phyloP scores from a whole-genome alignment of 1,284 basidiomycete species.

The Austroboletus niveus region DNA sequence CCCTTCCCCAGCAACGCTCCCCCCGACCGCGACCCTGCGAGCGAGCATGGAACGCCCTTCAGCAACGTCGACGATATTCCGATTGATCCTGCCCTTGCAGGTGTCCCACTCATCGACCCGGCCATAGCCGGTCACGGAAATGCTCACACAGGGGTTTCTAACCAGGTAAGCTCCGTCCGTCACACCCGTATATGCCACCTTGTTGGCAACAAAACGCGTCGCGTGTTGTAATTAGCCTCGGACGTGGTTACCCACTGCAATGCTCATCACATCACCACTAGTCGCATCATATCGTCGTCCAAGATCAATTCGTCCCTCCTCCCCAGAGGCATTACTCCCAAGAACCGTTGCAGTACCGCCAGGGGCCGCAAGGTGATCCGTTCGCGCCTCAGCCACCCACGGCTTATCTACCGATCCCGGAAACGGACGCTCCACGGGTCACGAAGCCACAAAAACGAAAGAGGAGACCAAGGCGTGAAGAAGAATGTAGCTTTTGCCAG shows the following conservation, averaged over 20 bases:
- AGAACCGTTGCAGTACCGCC: conserved; percentile 50
- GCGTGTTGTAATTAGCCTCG: conserved; percentile 40
- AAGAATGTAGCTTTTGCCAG: conserved; percentile 67
- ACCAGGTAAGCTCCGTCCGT: conserved; percentile 32
- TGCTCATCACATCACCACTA: conserved; percentile 25
- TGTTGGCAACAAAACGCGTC: conserved; percentile 44
- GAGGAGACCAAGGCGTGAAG: conserved; percentile 51
- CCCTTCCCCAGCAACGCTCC: conserved; percentile 52
- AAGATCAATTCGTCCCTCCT: conserved; percentile 9
- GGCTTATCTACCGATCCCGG: conserved; percentile 48
- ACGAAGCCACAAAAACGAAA: conserved; percentile 51
- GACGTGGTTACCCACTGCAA: conserved; percentile 9
- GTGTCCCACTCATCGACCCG: conserved; percentile 48
- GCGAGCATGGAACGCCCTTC: conserved; percentile 55
- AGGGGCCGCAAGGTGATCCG: conserved; percentile 77
- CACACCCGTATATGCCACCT: conserved; percentile 14
- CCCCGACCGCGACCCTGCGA: conserved; percentile 49
- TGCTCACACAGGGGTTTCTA: conserved; percentile 2
- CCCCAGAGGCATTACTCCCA: conserved; percentile 35
- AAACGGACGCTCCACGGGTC: conserved; percentile 30
- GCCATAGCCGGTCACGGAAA: conserved; percentile 38
- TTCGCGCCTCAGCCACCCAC: conserved; percentile 63
- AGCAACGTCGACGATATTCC: conserved; percentile 61
- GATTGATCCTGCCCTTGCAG: conserved; percentile 67
- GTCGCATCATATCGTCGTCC: conserved; percentile 17